Evolutionary conservation across 805 yeast species (phyloP).

Genomic region (Wilhelminamyces savonicus): DNA sequence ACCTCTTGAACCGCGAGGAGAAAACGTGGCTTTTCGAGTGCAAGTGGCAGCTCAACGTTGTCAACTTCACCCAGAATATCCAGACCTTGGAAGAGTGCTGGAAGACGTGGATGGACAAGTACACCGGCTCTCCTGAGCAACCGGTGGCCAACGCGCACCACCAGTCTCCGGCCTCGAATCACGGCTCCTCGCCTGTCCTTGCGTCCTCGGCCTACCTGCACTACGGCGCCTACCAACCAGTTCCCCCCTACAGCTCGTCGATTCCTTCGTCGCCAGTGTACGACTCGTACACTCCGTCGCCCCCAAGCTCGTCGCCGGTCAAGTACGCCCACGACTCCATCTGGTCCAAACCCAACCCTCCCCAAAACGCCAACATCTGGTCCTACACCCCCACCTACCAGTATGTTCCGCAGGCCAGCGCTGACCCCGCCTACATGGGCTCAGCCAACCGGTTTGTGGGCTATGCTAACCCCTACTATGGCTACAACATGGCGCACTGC

Average conservation of each 20-base stretch:
- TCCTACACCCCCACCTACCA: conserved; percentile 18
- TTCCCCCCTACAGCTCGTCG: conserved; percentile 4
- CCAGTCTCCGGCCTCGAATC: neutral
- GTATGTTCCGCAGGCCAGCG: conserved; percentile 10
- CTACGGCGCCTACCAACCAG: too few relatives aligned
- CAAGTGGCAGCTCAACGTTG: conserved; percentile 51
- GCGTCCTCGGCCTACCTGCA: conserved; percentile 1
- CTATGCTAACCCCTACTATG: conserved; percentile 32
- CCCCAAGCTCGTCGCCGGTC: conserved; percentile 20
- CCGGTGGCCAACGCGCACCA: too few relatives aligned
- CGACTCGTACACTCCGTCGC: conserved; percentile 16
- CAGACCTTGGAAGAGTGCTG: conserved; percentile 39
- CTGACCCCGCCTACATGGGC: conserved; percentile 1
- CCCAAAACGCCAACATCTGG: conserved; percentile 13
- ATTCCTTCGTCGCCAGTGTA: conserved; percentile 16
- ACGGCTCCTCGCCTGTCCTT: neutral
- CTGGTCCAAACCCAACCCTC: conserved; percentile 14
- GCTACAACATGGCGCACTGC: conserved; percentile 21
- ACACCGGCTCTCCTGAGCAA: conserved; percentile 7
- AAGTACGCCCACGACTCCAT: conserved; percentile 17
- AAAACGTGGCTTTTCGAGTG: conserved; percentile 58
- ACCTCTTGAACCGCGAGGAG: conserved; percentile 60
- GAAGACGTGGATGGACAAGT: conserved; percentile 37
- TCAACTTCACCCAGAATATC: conserved; percentile 31
- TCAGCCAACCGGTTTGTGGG: conserved; percentile 19